Base-by-base conservation (phyloP, 2,329 filamentous ascomycete species). In the Aspergillus quadrilineatus region DNA sequence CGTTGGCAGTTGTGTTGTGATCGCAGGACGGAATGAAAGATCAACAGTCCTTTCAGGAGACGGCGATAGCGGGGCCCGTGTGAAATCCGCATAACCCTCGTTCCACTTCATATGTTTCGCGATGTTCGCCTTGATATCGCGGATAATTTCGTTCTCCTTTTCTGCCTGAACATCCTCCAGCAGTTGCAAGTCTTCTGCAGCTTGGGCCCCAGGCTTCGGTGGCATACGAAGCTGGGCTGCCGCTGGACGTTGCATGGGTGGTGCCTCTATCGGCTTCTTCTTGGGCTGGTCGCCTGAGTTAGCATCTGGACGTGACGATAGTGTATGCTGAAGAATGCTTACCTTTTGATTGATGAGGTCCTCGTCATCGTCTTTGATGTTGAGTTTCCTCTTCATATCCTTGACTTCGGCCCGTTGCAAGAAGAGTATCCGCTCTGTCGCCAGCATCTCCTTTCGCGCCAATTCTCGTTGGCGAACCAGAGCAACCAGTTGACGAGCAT, bases 291-390 rank as follows among this genome's bases (percentile, higher is more conserved):
- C 58, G 58, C 60, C 59, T 28, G 37, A 4, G 59, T 73, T 60
- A 74, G 76, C 79, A 63, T 66, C 66, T 62, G 57, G 65, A 60
- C 76, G 73, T 32, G 67, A 67, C 36, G 4, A 4, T 10, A 70
- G 65, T 47, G 22, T n/a, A 12, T 29, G 22, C 22, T 22, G 45
- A 44, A 39, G 50, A 32, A 50, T 41, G 14, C 83, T 74, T 80
- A 93, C 90, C 85, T 94, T 96, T 73, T 94, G 90, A 77, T 96
- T 95, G 78, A 96, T 87, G 68, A 96, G 83, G 72, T 97, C 92
- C 67, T 97, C 93, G 68, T 97, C 94, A 68, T 96, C 90, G 65
- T 86, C 87, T 77, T 94, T 95, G 80, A 97, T 93, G 66, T 88
- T 87, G 62, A 97, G 84, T 68, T 89, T 89, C 69, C 90, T 81